A percentile compares a stretch with the other conserved stretches of the same genome.
phyloP scores from a whole-genome alignment of 495 filamentous ascomycete species.

The Aspergillus affinis region DNA sequence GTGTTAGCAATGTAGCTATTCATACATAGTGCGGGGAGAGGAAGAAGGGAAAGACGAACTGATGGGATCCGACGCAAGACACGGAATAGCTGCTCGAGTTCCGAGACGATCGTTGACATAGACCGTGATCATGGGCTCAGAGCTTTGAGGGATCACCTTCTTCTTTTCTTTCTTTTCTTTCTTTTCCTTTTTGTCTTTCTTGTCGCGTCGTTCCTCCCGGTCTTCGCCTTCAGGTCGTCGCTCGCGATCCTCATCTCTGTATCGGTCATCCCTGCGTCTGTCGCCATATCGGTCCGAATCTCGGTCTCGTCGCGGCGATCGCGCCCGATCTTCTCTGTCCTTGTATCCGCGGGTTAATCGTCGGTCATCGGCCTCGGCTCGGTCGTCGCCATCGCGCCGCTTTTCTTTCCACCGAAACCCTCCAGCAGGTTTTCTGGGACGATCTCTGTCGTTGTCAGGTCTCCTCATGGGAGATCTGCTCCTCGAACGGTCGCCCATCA shows the following conservation, averaged over 20 bases:
- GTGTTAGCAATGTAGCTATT: constrained; percentile 18
- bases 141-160: constrained; percentile 27
- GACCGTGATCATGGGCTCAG: constrained; percentile 86
- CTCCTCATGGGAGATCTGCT: constrained; percentile 38
- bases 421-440: constrained; percentile 40
- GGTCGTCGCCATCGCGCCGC: constrained; percentile 47
- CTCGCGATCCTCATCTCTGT: constrained; percentile 24
- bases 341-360: constrained; percentile 58
- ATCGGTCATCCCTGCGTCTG: constrained; percentile 6
- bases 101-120: constrained; percentile 89
- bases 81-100: constrained; percentile 87
- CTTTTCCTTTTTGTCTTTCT: constrained; percentile 31
- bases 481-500: constrained; percentile 37
- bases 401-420: constrained; percentile 71
- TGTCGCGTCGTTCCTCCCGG: constrained; percentile 31
- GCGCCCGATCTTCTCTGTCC: constrained; percentile 33
- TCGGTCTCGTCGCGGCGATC: constrained; percentile 36
- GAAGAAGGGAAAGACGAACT: constrained; percentile 35
- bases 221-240: constrained; percentile 27
- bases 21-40: not conserved
- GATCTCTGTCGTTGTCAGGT: constrained; percentile 26
- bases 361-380: constrained; percentile 38
- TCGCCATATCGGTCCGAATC: constrained; percentile 26
- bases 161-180: constrained; percentile 46
- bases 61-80: constrained; percentile 76